These are phyloP conservation scores for Dothidotthia symphoricarpi DNA, from an alignment of 2,329 filamentous ascomycete genomes.

Conservation along the genomic window DNA sequence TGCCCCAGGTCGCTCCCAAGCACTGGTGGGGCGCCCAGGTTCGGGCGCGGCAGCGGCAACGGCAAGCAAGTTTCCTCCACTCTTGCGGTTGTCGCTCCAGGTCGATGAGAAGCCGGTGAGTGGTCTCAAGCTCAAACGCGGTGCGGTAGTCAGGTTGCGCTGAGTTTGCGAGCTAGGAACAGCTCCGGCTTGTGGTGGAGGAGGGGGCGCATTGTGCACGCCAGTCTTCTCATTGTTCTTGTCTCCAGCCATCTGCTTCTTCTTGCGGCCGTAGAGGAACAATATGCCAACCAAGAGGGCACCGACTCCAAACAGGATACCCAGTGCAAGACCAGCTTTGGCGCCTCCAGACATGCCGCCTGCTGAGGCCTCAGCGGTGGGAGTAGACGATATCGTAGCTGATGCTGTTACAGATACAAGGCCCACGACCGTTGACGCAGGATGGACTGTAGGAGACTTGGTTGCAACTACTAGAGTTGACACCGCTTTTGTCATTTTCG, in stretches of 20 bases:
- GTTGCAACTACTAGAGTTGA: conserved; percentile 31
- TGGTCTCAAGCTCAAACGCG: conserved; percentile 80
- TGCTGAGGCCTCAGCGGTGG: conserved; percentile 20
- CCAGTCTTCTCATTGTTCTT: conserved; percentile 46
- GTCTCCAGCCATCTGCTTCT: conserved; percentile 54
- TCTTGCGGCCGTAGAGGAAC: conserved; percentile 71
- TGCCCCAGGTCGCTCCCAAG: conserved; percentile 44
- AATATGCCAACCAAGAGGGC: conserved; percentile 66
- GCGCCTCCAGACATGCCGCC: conserved; percentile 47
- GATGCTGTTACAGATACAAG: conserved; percentile 22
- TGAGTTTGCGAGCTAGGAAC: conserved; percentile 44
- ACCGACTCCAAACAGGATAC: conserved; percentile 69
- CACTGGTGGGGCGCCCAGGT: conserved; percentile 25
- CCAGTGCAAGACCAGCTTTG: conserved; percentile 84
- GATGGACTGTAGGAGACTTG: conserved; percentile 21
- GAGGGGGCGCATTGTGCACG: conserved; percentile 28
- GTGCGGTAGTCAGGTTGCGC: conserved; percentile 58
- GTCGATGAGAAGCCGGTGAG: conserved; percentile 79
- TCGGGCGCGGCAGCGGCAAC: conserved; percentile 32
- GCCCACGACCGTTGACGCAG: conserved; percentile 14
- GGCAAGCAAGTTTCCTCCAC: conserved; percentile 36
- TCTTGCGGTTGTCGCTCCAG: conserved; percentile 50
- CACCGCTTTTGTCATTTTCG: conserved; percentile 15
- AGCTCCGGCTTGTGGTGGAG: conserved; percentile 11
- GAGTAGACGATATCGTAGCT: conserved; percentile 26